Base-by-base conservation (phyloP, 768 basidiomycete genomes). In the Lentinula edodes region DNA sequence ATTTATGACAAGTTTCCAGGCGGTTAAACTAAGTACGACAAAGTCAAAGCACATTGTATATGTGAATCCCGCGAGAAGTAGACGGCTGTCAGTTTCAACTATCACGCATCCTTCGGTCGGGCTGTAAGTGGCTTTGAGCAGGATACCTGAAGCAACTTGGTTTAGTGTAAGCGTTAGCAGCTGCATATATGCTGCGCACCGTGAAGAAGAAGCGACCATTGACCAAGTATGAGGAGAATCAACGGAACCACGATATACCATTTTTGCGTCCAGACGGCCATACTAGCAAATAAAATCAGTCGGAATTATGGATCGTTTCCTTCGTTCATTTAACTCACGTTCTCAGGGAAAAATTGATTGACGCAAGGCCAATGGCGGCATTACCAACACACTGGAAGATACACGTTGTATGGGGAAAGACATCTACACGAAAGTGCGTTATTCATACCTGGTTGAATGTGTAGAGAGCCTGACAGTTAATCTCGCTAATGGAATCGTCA, bases 11-110 rank as follows among this genome's bases (percentile, higher is more conserved):
- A 90, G 81, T 66, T 90, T 90, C 73, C 75, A 82, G 12, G 80
- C 84, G 20, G 87, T 88, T 51, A 90, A 74, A 54, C 73, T 74
- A 23, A 91, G 71, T 50, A 90, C 87, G 13, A 74, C 69, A 64
- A 91, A 79, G 73, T 91, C 89, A 68, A 90, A 89, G 38, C 74
- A 73, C 89, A 91, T 91, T 58, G 86, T 82, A 67, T 90, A 90
- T 64, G 90, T 87, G 72, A 88, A 91, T 6, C 83, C 83, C 28
- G 79, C 78, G 3, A 87, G 85, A 53, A 90, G 79, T 56, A 89
- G 72, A 8, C 70, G 83, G 69, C 83, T 90, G 68, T 86, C 82
- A 6, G 87, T 87, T 35, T 80, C 67, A 9, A 78, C 82, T 65
- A 90, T 89, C 23, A 75, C 75, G 65, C 88, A 90, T 35, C 84